phyloP scores from a whole-genome alignment of 495 filamentous ascomycete species.

The Sordaria brevicollis region DNA sequence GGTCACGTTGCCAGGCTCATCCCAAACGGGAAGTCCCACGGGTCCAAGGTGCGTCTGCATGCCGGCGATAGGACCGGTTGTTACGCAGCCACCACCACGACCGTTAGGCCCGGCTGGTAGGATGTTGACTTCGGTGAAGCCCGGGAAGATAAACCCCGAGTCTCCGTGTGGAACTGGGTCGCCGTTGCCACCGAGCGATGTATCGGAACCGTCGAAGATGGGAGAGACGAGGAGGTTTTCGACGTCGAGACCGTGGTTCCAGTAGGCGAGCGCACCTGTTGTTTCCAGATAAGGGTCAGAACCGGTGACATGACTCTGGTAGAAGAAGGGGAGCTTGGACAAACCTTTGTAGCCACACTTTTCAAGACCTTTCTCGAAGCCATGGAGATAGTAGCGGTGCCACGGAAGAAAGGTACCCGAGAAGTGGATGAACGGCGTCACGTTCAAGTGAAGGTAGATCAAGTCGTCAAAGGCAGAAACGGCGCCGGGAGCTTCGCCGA shows the following conservation, averaged over 20 bases:
- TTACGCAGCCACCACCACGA: conserved; percentile 53
- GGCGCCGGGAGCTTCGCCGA: conserved; percentile 19
- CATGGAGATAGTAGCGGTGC: conserved; percentile 58
- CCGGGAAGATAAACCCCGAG: conserved; percentile 7
- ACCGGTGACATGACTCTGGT: not conserved
- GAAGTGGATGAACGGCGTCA: conserved; percentile 50
- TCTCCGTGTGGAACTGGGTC: conserved; percentile 23
- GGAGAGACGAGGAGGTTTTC: conserved; percentile 39
- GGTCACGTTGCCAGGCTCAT: conserved; percentile 9
- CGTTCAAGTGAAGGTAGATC: conserved; percentile 52
- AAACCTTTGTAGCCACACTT: conserved; percentile 59
- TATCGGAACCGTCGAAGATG: conserved; percentile 51
- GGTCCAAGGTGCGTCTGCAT: conserved; percentile 42
- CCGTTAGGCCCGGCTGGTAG: conserved; percentile 30
- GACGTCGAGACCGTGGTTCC: conserved; percentile 52
- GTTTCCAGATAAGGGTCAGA: not conserved
- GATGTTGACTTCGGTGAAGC: not conserved
- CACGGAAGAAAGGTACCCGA: conserved; percentile 60
- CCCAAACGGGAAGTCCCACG: conserved; percentile 16
- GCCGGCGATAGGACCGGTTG: conserved; percentile 36
- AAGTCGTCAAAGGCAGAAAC: conserved; percentile 52
- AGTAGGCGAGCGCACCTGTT: conserved; percentile 35
- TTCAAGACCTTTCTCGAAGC: conserved; percentile 55
- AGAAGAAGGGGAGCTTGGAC: not conserved
- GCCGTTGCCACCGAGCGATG: conserved; percentile 53